phyloP scores from a whole-genome alignment of 2,329 filamentous ascomycete genomes.

The Aschersonia sp. region DNA sequence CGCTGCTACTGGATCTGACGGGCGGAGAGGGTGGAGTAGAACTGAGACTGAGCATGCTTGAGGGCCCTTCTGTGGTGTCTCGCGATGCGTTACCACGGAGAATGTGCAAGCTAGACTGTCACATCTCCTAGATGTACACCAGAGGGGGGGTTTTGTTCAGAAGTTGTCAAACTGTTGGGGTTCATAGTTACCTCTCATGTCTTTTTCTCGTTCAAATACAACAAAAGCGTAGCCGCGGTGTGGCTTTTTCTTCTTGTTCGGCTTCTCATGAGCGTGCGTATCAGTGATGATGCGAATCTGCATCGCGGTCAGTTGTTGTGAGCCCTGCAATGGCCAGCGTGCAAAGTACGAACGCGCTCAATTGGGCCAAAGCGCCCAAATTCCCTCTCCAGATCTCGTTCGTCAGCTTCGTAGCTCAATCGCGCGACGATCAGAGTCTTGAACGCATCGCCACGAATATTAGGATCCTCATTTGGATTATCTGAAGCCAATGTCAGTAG shows the following conservation, averaged over 20 bases:
- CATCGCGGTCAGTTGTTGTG: neutral
- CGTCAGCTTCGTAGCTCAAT: constrained; percentile 76
- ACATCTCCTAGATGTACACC: constrained; percentile 16
- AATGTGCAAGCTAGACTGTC: constrained; percentile 28
- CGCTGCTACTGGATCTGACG: neutral
- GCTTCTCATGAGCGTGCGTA: constrained; percentile 51
- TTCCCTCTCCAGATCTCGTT: constrained; percentile 81
- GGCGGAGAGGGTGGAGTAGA: constrained; percentile 7
- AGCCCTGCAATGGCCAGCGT: neutral
- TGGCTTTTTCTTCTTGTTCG: constrained; percentile 65
- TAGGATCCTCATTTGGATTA: constrained; percentile 70
- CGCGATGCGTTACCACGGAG: constrained; percentile 22
- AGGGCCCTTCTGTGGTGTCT: constrained; percentile 33
- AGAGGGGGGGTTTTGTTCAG: constrained; percentile 1
- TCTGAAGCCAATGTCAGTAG: constrained; percentile 30
- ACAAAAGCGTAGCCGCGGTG: constrained; percentile 92
- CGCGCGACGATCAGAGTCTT: constrained; percentile 88
- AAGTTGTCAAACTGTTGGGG: constrained; percentile 12
- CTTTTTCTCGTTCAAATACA: constrained; percentile 91
- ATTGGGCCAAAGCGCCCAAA: constrained; percentile 90
- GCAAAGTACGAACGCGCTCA: constrained; percentile 52
- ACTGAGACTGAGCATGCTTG: constrained; percentile 39
- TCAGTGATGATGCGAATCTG: constrained; percentile 82
- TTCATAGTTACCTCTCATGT: constrained; percentile 82
- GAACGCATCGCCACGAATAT: constrained; percentile 85